Base-by-base conservation (phyloP, 495 filamentous ascomycete genomes). In the Parathielavia hyrcaniae region DNA sequence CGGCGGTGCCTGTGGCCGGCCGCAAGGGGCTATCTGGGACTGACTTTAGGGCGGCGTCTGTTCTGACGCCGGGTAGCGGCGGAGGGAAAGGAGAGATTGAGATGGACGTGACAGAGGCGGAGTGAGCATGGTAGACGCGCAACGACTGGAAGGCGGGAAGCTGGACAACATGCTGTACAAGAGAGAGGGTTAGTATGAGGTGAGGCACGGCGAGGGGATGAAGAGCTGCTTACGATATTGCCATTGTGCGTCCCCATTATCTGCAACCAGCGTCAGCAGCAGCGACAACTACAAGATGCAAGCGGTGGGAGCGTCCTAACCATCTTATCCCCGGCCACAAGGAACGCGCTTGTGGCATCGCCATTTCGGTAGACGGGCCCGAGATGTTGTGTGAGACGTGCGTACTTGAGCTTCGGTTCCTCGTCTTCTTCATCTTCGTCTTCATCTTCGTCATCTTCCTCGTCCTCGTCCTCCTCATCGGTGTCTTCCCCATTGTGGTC, bases 171-270 rank as follows among this genome's bases (percentile, higher is more conserved):
- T 97, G 88, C 91, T 95, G 61, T 26, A 22, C 50, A 10, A 49
- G 61, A 64, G 62, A 72, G 44, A 54, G n/a, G 53, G 55, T 54
- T 40, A 56, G 58, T 30, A 30, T 17, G 49, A 52, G 32, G 53
- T 38, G 61, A 48, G 11, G 45, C 4, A 26, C 3, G 35, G 26
- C 32, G 13, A 19, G 17, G 10, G 17, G 34, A n/a, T 8, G 26
- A 20, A 12, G 19, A 36, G 41, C 17, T 46, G 55, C 88, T 81
- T 78, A 95, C 91, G 64, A 97, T 90, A 65, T 93, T 96, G 62
- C 93, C 93, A 73, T 96, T 97, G 71, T 98, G 93, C 5, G 95
- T 96, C 61, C 93, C 93, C 60, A 95, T 76, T 55, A 97, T 86
- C 89, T 95, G 50, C 32, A 9, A 30, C 41, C 14, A 35, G 45